phyloP scores from a whole-genome alignment of 306 rosid species.

The Arachis hypogaea region DNA sequence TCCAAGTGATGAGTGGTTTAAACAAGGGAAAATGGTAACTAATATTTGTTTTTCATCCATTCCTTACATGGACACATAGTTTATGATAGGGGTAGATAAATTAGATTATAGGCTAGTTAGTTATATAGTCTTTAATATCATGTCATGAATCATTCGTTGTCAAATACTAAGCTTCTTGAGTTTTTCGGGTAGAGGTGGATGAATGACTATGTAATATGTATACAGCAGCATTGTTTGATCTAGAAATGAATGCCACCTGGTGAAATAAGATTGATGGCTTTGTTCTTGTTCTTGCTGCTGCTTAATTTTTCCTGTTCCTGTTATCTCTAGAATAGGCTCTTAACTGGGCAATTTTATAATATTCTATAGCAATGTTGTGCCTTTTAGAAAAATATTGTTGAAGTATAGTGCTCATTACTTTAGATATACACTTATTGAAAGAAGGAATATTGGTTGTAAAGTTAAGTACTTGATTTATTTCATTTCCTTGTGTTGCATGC shows the following conservation, averaged over 20 bases:
- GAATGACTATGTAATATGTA: no score
- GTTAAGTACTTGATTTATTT: background rate
- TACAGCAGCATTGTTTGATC: no score
- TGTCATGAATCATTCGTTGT: no score
- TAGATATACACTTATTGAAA: constrained; percentile 8
- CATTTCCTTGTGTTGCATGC: constrained; percentile 9
- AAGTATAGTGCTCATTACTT: constrained; percentile 4
- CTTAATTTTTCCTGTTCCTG: background rate
- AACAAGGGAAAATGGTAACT: constrained; percentile 76
- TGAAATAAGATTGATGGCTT: background rate
- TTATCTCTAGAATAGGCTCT: background rate
- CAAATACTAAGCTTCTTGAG: no score
- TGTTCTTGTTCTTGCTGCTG: background rate
- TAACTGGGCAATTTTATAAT: background rate
- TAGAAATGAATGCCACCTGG: no score
- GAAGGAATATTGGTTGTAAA: constrained; percentile 3
- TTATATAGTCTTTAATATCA: no score
- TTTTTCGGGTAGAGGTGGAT: no score
- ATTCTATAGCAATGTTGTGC: background rate
- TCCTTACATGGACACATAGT: background rate
- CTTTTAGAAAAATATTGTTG: background rate
- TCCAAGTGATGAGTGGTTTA: constrained; percentile 91
- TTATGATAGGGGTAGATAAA: no score
- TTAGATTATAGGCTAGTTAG: no score
- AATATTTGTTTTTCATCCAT: background rate